phyloP scores from a whole-genome alignment of 768 basidiomycete species.

The Leccinum pellstonianum region DNA sequence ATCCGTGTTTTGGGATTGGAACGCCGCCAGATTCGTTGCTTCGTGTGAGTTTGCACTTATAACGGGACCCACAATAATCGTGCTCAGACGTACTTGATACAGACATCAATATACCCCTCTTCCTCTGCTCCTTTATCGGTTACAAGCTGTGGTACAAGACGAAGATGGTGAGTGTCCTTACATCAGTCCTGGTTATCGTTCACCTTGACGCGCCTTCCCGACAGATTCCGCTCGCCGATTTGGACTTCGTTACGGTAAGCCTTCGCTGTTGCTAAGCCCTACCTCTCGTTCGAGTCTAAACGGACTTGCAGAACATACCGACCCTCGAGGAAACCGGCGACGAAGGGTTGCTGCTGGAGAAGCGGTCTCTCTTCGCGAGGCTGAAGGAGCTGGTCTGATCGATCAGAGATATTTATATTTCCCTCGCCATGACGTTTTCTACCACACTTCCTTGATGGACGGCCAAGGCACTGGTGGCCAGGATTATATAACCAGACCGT shows the following conservation, averaged over 20 bases:
- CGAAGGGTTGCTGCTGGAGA: slow-evolving; percentile 17
- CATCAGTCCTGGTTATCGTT: not conserved
- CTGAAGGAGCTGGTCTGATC: slow-evolving; percentile 12
- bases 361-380: slow-evolving; percentile 1
- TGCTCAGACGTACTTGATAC: not conserved
- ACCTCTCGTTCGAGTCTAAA: not conserved
- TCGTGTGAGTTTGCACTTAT: slow-evolving; percentile 30
- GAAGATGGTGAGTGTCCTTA: slow-evolving; percentile 15
- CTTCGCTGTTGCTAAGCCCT: not conserved
- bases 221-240: slow-evolving; percentile 40
- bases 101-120: slow-evolving; percentile 44
- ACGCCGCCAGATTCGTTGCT: slow-evolving; percentile 48
- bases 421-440: not conserved
- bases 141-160: slow-evolving; percentile 39
- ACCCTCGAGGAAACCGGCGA: slow-evolving; percentile 66
- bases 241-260: slow-evolving; percentile 70
- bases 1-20: slow-evolving; percentile 64
- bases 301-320: slow-evolving; percentile 54
- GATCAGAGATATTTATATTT: not conserved
- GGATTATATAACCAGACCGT: not conserved
- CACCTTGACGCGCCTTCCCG: not conserved
- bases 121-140: slow-evolving; percentile 44
- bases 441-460: not conserved
- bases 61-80: not conserved
- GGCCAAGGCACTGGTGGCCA: not conserved